Evolutionary conservation across 2,329 filamentous ascomycete species (phyloP).

Genomic region (Fusarium chuoi): DNA sequence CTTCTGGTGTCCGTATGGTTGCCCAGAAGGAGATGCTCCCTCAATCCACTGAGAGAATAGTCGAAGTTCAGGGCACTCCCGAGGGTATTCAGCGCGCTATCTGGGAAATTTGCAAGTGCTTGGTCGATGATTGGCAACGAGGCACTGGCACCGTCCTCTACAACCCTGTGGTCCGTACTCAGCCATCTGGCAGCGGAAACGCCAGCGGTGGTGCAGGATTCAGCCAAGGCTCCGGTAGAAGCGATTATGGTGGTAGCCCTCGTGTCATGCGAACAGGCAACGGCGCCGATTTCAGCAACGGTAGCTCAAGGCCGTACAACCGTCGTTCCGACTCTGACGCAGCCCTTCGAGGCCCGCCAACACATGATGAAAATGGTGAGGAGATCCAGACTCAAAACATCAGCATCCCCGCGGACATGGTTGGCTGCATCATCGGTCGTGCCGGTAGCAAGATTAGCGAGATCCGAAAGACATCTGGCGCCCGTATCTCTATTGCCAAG

Average conservation of each 20-base stretch:
- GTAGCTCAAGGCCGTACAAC: constrained; percentile 71
- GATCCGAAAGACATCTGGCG: constrained; percentile 95
- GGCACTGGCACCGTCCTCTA: constrained; percentile 97
- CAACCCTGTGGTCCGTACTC: constrained; percentile 93
- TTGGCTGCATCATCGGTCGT: constrained; percentile 98
- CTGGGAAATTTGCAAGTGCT: constrained; percentile 99
- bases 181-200: constrained; percentile 64
- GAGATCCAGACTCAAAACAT: constrained; percentile 99
- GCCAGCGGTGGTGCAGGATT: constrained; percentile 52
- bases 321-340: constrained; percentile 88
- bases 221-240: constrained; percentile 55
- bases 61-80: constrained; percentile 94
- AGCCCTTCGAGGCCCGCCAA: constrained; percentile 81
- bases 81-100: constrained; percentile 95
- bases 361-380: constrained; percentile 94
- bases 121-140: constrained; percentile 97
- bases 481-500: constrained; percentile 97
- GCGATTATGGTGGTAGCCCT: constrained; percentile 68
- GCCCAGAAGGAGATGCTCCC: constrained; percentile 99
- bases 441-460: constrained; percentile 98
- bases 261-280: constrained; percentile 96
- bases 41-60: constrained; percentile 97
- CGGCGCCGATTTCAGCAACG: constrained; percentile 95
- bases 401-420: constrained; percentile 99
- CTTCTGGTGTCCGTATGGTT: constrained; percentile 97